These are phyloP conservation scores for Nidula niveotomentosa DNA, from an alignment of 1,284 basidiomycete genomes.

Conservation along the genomic window DNA sequence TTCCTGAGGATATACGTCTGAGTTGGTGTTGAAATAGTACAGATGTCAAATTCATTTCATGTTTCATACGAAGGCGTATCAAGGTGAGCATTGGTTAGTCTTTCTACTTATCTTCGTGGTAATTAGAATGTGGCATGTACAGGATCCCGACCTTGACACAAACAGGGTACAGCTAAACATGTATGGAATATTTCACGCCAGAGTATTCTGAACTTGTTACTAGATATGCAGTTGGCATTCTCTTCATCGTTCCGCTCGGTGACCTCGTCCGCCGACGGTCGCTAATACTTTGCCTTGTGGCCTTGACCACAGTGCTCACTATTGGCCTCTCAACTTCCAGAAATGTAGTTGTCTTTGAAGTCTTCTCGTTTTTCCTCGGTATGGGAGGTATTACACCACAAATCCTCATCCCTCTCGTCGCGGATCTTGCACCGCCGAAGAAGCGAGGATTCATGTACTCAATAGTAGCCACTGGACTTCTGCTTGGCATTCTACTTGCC, in stretches of 20 bases:
- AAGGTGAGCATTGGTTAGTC: background rate
- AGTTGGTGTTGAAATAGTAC: background rate
- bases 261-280: slow-evolving; percentile 1
- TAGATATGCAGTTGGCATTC: background rate
- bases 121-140: background rate
- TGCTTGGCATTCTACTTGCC: slow-evolving; percentile 62
- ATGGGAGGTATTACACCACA: background rate
- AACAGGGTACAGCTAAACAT: background rate
- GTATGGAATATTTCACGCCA: background rate
- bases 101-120: background rate
- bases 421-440: slow-evolving; percentile 47
- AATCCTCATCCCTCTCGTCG: slow-evolving; percentile 1
- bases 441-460: slow-evolving; percentile 54
- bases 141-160: slow-evolving; percentile 1
- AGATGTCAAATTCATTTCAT: slow-evolving; percentile 2
- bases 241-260: slow-evolving; percentile 1
- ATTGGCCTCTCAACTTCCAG: background rate
- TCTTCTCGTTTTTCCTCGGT: background rate
- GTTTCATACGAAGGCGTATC: slow-evolving; percentile 2
- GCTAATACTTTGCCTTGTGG: background rate
- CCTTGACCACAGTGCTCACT: background rate
- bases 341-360: background rate
- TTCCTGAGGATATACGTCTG: too few species aligned
- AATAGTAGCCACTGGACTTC: slow-evolving; percentile 59
- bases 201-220: background rate